Conservation (phyloP, 1,284 basidiomycete genomes). For the Apiotrichum mycotoxinovorans region DNA sequence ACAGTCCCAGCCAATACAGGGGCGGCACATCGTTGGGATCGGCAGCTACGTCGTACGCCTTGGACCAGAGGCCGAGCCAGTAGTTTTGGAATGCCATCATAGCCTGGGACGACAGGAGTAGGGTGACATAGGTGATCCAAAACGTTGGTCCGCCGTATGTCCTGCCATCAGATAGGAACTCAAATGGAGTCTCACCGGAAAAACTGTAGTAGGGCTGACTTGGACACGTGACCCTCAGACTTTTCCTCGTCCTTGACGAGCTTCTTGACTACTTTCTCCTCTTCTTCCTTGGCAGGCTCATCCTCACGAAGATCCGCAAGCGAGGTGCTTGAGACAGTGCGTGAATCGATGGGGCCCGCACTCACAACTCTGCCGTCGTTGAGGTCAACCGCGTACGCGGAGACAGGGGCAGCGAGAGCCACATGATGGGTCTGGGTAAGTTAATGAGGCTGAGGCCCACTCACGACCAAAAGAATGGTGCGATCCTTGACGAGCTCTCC, state of each 20-base stretch:
- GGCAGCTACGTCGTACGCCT: constrained; percentile 54
- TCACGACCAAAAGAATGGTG: constrained; percentile 68
- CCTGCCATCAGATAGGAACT: constrained; percentile 5
- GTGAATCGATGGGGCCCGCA: constrained; percentile 37
- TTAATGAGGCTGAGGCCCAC: constrained; percentile 37
- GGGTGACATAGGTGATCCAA: constrained; percentile 45
- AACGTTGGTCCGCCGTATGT: constrained; percentile 50
- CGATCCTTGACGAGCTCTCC: constrained; percentile 65
- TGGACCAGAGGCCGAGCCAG: constrained; percentile 61
- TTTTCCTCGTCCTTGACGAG: constrained; percentile 61
- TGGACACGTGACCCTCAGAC: constrained; percentile 56
- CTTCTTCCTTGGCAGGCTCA: constrained; percentile 29
- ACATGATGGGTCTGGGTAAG: constrained; percentile 61
- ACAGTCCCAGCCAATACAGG: constrained; percentile 54
- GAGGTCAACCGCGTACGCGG: constrained; percentile 62
- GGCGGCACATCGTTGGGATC: constrained; percentile 39
- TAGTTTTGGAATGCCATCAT: constrained; percentile 55
- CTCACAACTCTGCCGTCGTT: constrained; percentile 52
- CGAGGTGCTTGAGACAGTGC: constrained; percentile 16
- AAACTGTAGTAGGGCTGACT: constrained; percentile 49
- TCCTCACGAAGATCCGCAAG: constrained; percentile 35
- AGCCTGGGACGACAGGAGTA: constrained; percentile 35
- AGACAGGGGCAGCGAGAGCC: constrained; percentile 60
- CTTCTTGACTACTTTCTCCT: constrained; percentile 28
- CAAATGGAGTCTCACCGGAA: constrained; percentile 13